Percentiles rank a stretch among this genome's conserved stretches.
These are phyloP conservation scores for Saccharum spontaneum DNA, from an alignment of 176 grass and related monocot genomes.

Conservation along the genomic window DNA sequence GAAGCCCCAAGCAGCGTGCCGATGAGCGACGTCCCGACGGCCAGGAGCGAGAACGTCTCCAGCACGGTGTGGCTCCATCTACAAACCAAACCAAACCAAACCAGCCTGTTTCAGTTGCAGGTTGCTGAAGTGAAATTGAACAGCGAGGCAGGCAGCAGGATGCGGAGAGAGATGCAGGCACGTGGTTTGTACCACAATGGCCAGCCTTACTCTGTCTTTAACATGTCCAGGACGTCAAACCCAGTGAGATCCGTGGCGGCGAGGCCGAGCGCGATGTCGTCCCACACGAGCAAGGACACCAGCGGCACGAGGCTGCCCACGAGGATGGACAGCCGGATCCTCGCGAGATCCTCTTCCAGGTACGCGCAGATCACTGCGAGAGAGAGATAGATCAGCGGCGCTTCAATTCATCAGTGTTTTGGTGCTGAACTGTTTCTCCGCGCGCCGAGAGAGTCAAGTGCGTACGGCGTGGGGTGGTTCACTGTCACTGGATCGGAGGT, in stretches of 20 bases:
- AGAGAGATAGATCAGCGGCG: too few relatives aligned
- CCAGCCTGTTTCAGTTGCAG: neutral
- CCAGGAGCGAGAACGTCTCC: slow-evolving; percentile 77
- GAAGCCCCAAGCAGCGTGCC: slow-evolving; percentile 74
- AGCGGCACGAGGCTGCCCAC: slow-evolving; percentile 75
- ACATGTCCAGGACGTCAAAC: slow-evolving; percentile 52
- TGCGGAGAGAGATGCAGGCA: neutral
- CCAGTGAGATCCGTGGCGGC: slow-evolving; percentile 45
- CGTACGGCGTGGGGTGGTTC: too few relatives aligned
- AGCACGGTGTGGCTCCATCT: slow-evolving; percentile 66
- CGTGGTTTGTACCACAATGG: neutral
- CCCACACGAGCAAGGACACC: slow-evolving; percentile 71
- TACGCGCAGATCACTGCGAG: slow-evolving; percentile 79
- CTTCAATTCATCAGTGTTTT: too few relatives aligned
- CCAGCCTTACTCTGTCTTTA: slow-evolving; percentile 58
- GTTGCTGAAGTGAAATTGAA: neutral
- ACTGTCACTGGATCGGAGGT: too few relatives aligned
- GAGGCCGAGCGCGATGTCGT: slow-evolving; percentile 67
- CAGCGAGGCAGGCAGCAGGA: neutral
- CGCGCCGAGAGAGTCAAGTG: too few relatives aligned
- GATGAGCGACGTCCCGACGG: slow-evolving; percentile 72
- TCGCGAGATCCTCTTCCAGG: slow-evolving; percentile 61
- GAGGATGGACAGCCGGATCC: slow-evolving; percentile 67
- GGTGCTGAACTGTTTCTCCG: too few relatives aligned
- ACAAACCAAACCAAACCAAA: neutral